Evolutionary conservation across 768 basidiomycete genomes (phyloP).

Genomic region (Boletus subparvulus): DNA sequence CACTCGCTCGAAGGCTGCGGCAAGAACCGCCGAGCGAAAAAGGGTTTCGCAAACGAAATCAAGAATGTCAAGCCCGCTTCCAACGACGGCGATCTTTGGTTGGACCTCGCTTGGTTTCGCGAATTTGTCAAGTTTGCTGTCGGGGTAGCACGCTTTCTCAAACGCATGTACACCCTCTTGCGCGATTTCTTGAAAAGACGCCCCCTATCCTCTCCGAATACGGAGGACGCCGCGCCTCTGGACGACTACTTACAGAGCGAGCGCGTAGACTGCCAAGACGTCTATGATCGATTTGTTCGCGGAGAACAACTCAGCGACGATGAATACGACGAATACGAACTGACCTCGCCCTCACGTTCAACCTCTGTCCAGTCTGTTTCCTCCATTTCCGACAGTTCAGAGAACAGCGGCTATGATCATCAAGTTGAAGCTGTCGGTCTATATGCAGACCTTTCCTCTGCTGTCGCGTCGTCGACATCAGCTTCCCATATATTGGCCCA

Average conservation of each 20-base stretch:
- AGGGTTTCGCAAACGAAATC: slow-evolving; percentile 54
- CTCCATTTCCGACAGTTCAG: slow-evolving; percentile 29
- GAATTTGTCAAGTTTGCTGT: slow-evolving; percentile 38
- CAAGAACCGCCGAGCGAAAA: slow-evolving; percentile 22
- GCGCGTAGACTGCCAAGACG: slow-evolving; percentile 35
- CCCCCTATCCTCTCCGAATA: slow-evolving; percentile 2
- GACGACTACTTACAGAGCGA: slow-evolving; percentile 8
- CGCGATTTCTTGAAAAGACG: slow-evolving; percentile 19
- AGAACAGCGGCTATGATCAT: slow-evolving; percentile 30
- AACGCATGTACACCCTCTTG: slow-evolving; percentile 15
- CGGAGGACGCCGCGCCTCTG: slow-evolving; percentile 2
- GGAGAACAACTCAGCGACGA: slow-evolving; percentile 57
- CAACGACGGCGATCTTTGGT: slow-evolving; percentile 38
- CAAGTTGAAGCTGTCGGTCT: slow-evolving; percentile 46
- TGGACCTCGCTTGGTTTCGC: slow-evolving; percentile 41
- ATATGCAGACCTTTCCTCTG: slow-evolving; percentile 53
- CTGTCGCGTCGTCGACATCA: slow-evolving; percentile 32
- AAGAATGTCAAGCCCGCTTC: slow-evolving; percentile 38
- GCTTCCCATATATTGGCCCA: slow-evolving; percentile 56
- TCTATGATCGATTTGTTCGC: slow-evolving; percentile 58
- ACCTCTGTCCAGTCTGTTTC: slow-evolving; percentile 20
- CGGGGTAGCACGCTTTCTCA: slow-evolving; percentile 30
- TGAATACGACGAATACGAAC: slow-evolving; percentile 42
- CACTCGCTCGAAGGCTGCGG: slow-evolving; percentile 29
- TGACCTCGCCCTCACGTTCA: slow-evolving; percentile 21